Evolutionary conservation across 768 basidiomycete genomes (phyloP).

Genomic region (Lactarius tabidus): DNA sequence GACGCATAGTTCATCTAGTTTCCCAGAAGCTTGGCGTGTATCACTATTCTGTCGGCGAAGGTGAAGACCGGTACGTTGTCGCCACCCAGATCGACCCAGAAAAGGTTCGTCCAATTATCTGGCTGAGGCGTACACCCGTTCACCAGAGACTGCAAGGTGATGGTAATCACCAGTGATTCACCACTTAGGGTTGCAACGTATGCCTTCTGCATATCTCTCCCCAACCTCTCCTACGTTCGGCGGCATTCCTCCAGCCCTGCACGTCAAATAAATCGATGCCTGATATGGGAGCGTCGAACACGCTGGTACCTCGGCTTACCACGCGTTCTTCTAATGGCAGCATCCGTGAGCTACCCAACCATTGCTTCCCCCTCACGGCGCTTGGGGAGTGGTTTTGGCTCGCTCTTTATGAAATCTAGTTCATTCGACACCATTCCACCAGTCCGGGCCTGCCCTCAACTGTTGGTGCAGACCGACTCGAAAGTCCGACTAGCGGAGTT

Average conservation of each 20-base stretch:
- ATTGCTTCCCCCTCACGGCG: no score
- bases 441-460: slow-evolving; percentile 74
- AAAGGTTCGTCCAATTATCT: slow-evolving; percentile 47
- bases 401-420: slow-evolving; percentile 54
- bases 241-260: slow-evolving; percentile 50
- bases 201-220: no score
- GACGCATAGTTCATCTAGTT: slow-evolving; percentile 90
- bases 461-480: slow-evolving; percentile 40
- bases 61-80: slow-evolving; percentile 89
- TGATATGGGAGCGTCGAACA: slow-evolving; percentile 85
- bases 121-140: slow-evolving; percentile 1
- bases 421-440: slow-evolving; percentile 56
- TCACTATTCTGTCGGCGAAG: slow-evolving; percentile 90
- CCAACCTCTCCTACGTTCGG: no score
- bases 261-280: slow-evolving; percentile 99
- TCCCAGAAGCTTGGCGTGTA: slow-evolving; percentile 97
- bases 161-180: slow-evolving; percentile 45
- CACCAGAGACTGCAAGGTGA: slow-evolving; percentile 36
- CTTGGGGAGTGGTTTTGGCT: slow-evolving; percentile 61
- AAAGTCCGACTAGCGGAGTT: slow-evolving; percentile 47
- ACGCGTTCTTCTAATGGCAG: slow-evolving; percentile 86
- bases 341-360: slow-evolving; percentile 81
- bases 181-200: no score
- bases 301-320: slow-evolving; percentile 71
- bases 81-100: slow-evolving; percentile 88